Percentiles rank a stretch among this genome's conserved stretches.
These are phyloP conservation scores for Sclerotinia glacialis DNA, from an alignment of 2,329 filamentous ascomycete species.

Conservation along the genomic window DNA sequence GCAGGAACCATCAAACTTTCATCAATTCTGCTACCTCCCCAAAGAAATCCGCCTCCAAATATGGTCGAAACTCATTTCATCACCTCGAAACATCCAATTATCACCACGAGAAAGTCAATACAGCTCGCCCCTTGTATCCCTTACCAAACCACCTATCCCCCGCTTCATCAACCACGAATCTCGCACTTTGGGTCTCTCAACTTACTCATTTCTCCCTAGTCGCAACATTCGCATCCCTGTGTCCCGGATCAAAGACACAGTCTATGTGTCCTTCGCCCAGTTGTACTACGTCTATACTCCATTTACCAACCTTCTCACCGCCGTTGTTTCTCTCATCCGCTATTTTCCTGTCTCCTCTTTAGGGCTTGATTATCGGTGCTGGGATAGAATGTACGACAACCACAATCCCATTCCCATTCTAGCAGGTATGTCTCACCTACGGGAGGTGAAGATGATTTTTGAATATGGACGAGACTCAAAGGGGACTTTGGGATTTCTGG, in stretches of 20 bases:
- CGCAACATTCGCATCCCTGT: not conserved
- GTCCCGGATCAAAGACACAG: not conserved
- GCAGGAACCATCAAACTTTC: not conserved
- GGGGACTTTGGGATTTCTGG: not conserved
- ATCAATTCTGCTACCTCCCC: not conserved
- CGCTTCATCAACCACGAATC: conserved; percentile 15
- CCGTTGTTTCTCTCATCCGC: not conserved
- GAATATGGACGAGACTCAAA: not conserved
- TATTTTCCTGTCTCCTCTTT: not conserved
- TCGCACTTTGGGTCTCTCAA: not conserved
- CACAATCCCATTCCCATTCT: not conserved
- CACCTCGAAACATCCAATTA: conserved; percentile 5
- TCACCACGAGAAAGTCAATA: not conserved
- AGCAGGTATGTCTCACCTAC: not conserved
- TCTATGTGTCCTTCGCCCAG: not conserved
- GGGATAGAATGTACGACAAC: not conserved
- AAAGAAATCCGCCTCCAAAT: not conserved
- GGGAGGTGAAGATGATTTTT: not conserved
- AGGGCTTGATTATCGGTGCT: not conserved
- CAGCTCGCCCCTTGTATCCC: not conserved
- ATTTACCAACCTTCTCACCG: not conserved
- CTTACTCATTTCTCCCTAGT: not conserved
- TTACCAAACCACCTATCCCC: not conserved
- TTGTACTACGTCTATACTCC: too few species aligned
- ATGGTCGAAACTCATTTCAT: not conserved